Percentiles rank a stretch among this genome's conserved stretches.
Evolutionary conservation across 345 rosid genomes (phyloP).

Genomic region (Excoecaria agallocha): DNA sequence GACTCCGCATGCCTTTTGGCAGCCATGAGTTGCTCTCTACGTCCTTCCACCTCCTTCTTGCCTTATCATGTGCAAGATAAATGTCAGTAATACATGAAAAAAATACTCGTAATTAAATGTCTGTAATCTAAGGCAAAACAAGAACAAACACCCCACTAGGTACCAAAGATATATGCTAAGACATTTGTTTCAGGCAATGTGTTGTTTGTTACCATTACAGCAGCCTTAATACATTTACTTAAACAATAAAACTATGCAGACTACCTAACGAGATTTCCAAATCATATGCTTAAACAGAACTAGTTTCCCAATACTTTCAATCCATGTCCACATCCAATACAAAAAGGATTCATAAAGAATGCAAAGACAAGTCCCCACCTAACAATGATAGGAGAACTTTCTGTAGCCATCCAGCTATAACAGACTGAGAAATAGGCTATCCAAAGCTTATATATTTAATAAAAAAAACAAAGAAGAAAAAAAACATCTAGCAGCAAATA

Average conservation of each 20-base stretch:
- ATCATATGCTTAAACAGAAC: background rate
- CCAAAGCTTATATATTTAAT: background rate
- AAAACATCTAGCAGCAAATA: background rate
- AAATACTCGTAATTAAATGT: background rate
- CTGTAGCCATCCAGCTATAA: background rate
- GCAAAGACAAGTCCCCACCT: background rate
- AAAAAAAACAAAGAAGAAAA: background rate
- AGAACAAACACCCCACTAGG: background rate
- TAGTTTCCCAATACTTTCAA: background rate
- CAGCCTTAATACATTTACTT: background rate
- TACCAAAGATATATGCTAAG: background rate
- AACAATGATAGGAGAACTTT: background rate
- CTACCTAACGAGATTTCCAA: background rate
- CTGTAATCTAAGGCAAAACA: background rate
- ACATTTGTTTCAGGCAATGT: background rate
- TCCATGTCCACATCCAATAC: constrained; percentile 1
- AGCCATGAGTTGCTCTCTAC: constrained; percentile 46
- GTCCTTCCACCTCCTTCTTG: constrained; percentile 60
- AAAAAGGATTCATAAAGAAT: background rate
- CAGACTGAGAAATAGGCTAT: background rate
- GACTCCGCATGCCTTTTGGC: constrained; percentile 87
- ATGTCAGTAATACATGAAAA: constrained; percentile 8
- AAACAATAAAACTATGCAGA: background rate
- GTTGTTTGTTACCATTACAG: background rate
- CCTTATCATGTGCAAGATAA: constrained; percentile 36